A percentile compares a stretch with the other conserved stretches of the same genome.
Evolutionary conservation across 495 filamentous ascomycete species (phyloP).

Genomic region (Penicillium subrubescens): DNA sequence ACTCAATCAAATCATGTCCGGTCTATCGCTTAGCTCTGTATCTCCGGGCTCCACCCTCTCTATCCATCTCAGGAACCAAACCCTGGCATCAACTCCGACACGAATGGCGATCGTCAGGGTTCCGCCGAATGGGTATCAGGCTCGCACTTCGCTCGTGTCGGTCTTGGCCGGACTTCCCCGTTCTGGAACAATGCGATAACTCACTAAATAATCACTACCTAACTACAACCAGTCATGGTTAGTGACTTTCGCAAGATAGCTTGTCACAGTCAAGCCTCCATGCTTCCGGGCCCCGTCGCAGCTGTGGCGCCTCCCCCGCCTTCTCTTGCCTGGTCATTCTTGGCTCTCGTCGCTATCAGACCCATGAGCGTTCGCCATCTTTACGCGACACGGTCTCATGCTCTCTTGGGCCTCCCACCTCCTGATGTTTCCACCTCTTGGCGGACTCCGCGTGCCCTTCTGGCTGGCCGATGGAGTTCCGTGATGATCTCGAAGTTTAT

Average conservation of each 20-base stretch:
- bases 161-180: slow-evolving; percentile 28
- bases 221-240: background rate
- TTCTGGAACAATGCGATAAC: slow-evolving; percentile 9
- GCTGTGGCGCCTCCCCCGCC: slow-evolving; percentile 8
- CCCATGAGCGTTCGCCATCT: slow-evolving; percentile 8
- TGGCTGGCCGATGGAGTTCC: slow-evolving; percentile 32
- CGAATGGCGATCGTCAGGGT: slow-evolving; percentile 25
- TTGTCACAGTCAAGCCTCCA: slow-evolving; percentile 28
- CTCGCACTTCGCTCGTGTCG: slow-evolving; percentile 13
- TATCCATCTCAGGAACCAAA: slow-evolving; percentile 1
- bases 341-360: slow-evolving; percentile 14
- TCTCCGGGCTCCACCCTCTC: background rate
- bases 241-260: slow-evolving; percentile 10
- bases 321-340: slow-evolving; percentile 3
- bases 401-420: slow-evolving; percentile 4
- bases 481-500: slow-evolving; percentile 26
- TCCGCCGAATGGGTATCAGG: slow-evolving; percentile 21
- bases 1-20: background rate
- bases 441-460: slow-evolving; percentile 24
- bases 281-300: slow-evolving; percentile 8
- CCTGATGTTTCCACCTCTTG: slow-evolving; percentile 8
- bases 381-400: slow-evolving; percentile 14
- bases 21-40: slow-evolving; percentile 1
- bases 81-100: background rate
- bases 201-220: background rate